Evolutionary conservation across 2,329 filamentous ascomycete genomes (phyloP).

Genomic region (Fusarium mexicanum): DNA sequence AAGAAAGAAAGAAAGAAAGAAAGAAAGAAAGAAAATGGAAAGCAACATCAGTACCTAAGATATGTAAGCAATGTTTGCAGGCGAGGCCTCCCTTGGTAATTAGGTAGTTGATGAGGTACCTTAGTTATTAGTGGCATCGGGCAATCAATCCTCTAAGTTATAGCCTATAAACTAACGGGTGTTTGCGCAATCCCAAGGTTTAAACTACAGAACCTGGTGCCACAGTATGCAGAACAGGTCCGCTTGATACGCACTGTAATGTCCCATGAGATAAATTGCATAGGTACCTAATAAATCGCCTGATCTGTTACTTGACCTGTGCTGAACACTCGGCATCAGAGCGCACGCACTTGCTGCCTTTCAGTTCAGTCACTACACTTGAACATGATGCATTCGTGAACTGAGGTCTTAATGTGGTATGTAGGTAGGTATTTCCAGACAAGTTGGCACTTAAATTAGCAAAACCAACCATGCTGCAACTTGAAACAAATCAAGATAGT

Average conservation of each 20-base stretch:
- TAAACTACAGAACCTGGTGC: neutral
- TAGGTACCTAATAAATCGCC: neutral
- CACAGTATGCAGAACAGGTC: neutral
- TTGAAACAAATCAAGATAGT: neutral
- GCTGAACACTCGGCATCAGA: neutral
- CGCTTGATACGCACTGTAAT: neutral
- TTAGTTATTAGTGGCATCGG: neutral
- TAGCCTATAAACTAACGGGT: neutral
- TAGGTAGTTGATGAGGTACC: neutral
- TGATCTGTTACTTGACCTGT: neutral
- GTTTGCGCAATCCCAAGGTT: neutral
- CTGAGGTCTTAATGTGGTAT: neutral
- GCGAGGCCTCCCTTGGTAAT: conserved; percentile 1
- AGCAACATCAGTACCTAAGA: neutral
- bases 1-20: conserved; percentile 13
- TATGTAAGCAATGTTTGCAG: conserved; percentile 6
- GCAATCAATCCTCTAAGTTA: neutral
- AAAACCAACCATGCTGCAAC: neutral
- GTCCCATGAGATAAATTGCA: neutral
- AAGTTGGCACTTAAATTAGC: neutral
- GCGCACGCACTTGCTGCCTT: neutral
- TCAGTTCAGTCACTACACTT: no score
- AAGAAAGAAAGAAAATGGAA: conserved; percentile 5
- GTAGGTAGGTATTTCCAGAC: neutral
- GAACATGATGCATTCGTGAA: neutral